Base-by-base conservation (phyloP, 2,329 filamentous ascomycete genomes). In the Myriosclerotinia curreyana region DNA sequence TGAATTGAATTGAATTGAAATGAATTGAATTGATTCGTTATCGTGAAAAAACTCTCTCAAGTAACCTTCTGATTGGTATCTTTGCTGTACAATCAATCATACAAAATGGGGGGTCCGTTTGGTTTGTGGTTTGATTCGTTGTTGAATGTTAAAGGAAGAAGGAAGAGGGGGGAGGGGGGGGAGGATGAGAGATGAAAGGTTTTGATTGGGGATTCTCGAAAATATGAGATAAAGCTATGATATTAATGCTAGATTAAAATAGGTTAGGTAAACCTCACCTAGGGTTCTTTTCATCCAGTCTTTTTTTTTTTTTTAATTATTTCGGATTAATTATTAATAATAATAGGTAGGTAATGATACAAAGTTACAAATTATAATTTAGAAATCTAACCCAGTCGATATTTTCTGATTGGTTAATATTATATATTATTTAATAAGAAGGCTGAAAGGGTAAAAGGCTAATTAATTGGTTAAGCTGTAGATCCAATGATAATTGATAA, bases 161-260 rank as follows among this genome's bases (percentile, higher is more conserved):
- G n/a, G n/a, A n/a, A n/a, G n/a, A n/a, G n/a, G n/a, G n/a, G n/a
- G n/a, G n/a, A n/a, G n/a, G n/a, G n/a, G n/a, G n/a, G n/a, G n/a
- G n/a, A n/a, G n/a, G n/a, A n/a, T n/a, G 58, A 40, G 25, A 61
- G 60, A 62, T 56, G 60, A 62, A 48, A 63, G 52, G 52, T 48
- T 58, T 63, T 63, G 60, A 63, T 58, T 56, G 60, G 60, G 60
- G 60, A 61, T 38, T 38, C 46, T 49, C 5, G 40, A n/a, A 44
- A 60, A 62, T 56, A 62, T 62, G 50, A 62, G 60, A 15, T n/a
- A 20, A 5, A 20, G 38, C 38, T n/a, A 20, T 46, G 12, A 22
- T 9, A 48, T 15, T 15, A 36, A 17, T 2, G 12, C 60, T 54
- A 56, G 1, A 2, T 6, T 4, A 8, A 0, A 46, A 5, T 7